Evolutionary conservation across 2,329 filamentous ascomycete species (phyloP), one percentile per base, ranked within the genome.

Genomic region (Nothopassalora personata): DNA sequence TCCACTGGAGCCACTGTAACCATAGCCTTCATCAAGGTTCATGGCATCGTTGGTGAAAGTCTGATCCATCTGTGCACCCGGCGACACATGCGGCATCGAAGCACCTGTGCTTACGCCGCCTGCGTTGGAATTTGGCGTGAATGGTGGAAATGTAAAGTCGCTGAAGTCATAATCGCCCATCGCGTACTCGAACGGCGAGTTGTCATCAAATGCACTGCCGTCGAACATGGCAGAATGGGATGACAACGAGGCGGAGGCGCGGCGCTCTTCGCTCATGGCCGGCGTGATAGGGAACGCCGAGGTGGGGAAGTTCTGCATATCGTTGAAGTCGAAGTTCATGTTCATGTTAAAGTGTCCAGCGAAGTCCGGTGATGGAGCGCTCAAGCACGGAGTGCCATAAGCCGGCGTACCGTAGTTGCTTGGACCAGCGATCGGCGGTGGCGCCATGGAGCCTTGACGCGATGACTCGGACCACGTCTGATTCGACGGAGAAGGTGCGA

Each of bases 61-160:
- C 80, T 51, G 88, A 85, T 9, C 87, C 88, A 73, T 81, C 88
- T 90, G 87, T 5, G 86, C 88, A 56, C 80, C 79, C 8, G 87
- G 87, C 3, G 88, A 91, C 61, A 90, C 81, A 61, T 89, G 86
- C 28, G 79, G 75, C 11, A 59, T 58, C 47, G 64, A 66, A 70
- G 58, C 58, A 50, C 61, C 62, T 27, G 56, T 57, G 57, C 62
- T 63, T 19, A 59, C 58, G 27, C 64, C 64, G 30, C 59, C 64
- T 19, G 64, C 61, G 33, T 59, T 63, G 18, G 67, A 66, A 48
- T 67, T 60, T 28, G 70, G 68, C 6, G 67, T 68, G n/a, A 60
- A 60, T n/a, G 65, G 58, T 63, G 64, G 73, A 19, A 76, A 77
- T 59, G 75, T 73, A 34, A 68, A 69, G 60, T 65, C 61, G 57